Conservation (phyloP, 2,329 filamentous ascomycete genomes). For the Alternaria triticina region DNA sequence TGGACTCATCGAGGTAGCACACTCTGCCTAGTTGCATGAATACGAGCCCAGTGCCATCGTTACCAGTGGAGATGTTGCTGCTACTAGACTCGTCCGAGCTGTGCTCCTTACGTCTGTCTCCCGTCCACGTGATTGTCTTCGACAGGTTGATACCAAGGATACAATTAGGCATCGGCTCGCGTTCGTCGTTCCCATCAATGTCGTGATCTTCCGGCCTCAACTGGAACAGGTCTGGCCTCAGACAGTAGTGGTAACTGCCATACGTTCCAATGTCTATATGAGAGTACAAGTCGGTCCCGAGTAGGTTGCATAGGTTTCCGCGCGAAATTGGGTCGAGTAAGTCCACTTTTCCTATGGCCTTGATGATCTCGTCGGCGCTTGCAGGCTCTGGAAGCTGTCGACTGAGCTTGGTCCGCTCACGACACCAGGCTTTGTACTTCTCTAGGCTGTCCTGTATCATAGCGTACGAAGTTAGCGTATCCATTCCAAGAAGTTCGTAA, state of each 20-base stretch:
- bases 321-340: background rate
- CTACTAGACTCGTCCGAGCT: background rate
- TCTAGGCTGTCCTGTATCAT: too few relatives aligned
- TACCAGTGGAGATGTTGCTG: background rate
- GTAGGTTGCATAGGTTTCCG: background rate
- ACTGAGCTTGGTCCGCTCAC: background rate
- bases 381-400: background rate
- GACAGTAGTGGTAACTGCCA: background rate
- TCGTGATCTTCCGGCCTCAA: background rate
- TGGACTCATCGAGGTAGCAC: too few relatives aligned
- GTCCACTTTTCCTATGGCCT: background rate
- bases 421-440: too few relatives aligned
- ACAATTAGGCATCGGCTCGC: background rate
- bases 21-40: background rate
- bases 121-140: background rate
- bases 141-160: background rate
- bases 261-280: background rate
- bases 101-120: too few relatives aligned
- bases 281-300: background rate
- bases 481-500: too few relatives aligned
- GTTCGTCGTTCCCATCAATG: background rate
- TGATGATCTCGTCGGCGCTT: background rate
- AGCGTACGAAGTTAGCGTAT: too few relatives aligned
- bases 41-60: background rate
- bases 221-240: background rate